phyloP scores from a whole-genome alignment of 2,329 filamentous ascomycete genomes.

The Xylariales sp. region DNA sequence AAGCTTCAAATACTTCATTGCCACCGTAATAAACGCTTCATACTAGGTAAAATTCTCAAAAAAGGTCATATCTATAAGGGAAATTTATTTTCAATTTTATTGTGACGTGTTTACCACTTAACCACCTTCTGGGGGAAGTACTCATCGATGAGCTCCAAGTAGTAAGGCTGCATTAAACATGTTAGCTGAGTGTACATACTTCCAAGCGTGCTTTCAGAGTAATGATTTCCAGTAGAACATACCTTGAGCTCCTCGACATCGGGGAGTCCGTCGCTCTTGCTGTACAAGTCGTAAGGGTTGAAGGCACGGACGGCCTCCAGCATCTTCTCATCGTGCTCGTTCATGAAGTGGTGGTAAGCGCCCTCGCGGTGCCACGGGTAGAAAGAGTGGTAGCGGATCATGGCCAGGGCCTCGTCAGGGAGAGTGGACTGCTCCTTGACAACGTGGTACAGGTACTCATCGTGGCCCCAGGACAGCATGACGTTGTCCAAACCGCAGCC shows the following conservation, averaged over 20 bases:
- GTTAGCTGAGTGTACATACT: too few species aligned
- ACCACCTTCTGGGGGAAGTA: slow-evolving; percentile 67
- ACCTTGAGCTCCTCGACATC: slow-evolving; percentile 73
- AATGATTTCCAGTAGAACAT: slow-evolving; percentile 20
- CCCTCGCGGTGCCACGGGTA: slow-evolving; percentile 86
- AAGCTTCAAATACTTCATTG: too few species aligned
- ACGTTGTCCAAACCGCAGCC: slow-evolving; percentile 82
- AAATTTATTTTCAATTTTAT: too few species aligned
- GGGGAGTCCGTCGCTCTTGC: slow-evolving; percentile 81
- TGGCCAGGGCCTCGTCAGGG: slow-evolving; percentile 78
- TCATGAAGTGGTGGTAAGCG: slow-evolving; percentile 80
- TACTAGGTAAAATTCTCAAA: too few species aligned
- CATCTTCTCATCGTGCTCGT: slow-evolving; percentile 75
- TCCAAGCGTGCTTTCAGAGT: too few species aligned
- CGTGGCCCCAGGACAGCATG: slow-evolving; percentile 88
- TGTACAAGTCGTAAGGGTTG: slow-evolving; percentile 89
- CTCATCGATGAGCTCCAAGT: slow-evolving; percentile 69
- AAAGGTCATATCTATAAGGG: too few species aligned
- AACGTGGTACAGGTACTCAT: slow-evolving; percentile 84
- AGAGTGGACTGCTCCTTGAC: slow-evolving; percentile 77
- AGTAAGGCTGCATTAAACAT: slow-evolving; percentile 58
- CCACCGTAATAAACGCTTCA: too few species aligned
- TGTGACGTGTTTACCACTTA: slow-evolving; percentile 56
- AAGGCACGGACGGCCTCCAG: slow-evolving; percentile 78
- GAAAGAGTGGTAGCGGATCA: slow-evolving; percentile 92